Evolutionary conservation across 495 filamentous ascomycete species (phyloP).

Genomic region (Barbatosphaeria neglecta): DNA sequence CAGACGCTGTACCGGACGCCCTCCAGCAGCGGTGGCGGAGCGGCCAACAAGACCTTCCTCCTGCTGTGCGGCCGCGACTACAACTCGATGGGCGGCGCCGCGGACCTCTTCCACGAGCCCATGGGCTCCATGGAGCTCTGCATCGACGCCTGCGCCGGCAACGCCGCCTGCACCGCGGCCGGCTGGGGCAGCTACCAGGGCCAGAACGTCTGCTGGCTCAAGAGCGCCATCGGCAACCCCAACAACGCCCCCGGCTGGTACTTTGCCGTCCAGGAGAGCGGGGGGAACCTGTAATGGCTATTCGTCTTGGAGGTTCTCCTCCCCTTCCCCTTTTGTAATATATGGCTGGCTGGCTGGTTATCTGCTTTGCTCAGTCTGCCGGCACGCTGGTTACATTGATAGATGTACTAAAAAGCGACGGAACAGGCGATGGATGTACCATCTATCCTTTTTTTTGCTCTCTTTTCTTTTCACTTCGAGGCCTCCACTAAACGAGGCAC

Average conservation of each 20-base stretch:
- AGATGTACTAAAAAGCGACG: no score
- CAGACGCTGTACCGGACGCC: slow-evolving; percentile 17
- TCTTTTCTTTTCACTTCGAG: no score
- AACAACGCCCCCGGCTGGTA: slow-evolving; percentile 31
- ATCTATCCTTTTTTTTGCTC: no score
- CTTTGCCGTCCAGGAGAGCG: slow-evolving; percentile 30
- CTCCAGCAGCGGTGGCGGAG: background rate
- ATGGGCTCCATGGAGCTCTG: slow-evolving; percentile 14
- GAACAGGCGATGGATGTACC: no score
- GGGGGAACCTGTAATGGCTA: background rate
- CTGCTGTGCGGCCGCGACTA: slow-evolving; percentile 26
- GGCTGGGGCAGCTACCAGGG: slow-evolving; percentile 19
- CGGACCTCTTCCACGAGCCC: slow-evolving; percentile 12
- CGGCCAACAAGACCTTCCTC: slow-evolving; percentile 9
- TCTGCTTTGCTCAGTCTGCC: no score
- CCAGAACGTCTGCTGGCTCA: slow-evolving; percentile 31
- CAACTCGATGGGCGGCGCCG: slow-evolving; percentile 11
- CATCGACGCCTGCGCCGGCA: slow-evolving; percentile 15
- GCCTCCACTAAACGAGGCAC: no score
- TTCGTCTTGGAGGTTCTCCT: no score
- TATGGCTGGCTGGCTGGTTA: no score
- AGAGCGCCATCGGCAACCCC: slow-evolving; percentile 42
- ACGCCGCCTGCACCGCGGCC: slow-evolving; percentile 17
- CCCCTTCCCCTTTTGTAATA: no score
- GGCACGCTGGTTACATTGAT: no score